Percentiles rank a stretch among this genome's conserved stretches.
Conservation (phyloP, 352 stramenopile species). For the Globisporangium carolinianum region DNA sequence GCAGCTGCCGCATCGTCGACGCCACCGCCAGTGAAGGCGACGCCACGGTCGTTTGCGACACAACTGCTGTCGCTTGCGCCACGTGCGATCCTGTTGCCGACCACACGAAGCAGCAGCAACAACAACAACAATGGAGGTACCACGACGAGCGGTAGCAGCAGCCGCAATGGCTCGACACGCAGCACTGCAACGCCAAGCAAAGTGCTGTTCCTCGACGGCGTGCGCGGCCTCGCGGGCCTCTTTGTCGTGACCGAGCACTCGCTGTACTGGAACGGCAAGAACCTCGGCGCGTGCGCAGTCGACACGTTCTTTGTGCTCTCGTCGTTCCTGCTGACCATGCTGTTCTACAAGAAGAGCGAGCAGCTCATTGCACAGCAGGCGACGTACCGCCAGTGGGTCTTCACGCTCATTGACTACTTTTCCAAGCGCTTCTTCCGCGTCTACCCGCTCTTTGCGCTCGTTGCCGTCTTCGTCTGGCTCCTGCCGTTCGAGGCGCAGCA, state of each 20-base stretch:
- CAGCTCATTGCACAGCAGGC: conserved; percentile 11
- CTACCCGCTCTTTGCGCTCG: conserved; percentile 39
- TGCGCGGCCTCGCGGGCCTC: conserved; percentile 10
- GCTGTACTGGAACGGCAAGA: conserved; percentile 8
- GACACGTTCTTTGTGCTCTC: conserved; percentile 22
- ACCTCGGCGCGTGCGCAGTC: conserved; percentile 12
- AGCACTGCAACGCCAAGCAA: neutral
- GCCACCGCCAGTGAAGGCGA: neutral
- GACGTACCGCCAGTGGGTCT: conserved; percentile 9
- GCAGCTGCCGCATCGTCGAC: neutral
- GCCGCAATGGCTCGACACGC: no score
- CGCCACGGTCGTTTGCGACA: neutral
- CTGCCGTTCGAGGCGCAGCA: conserved; percentile 24
- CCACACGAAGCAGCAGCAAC: neutral
- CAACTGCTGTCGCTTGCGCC: neutral
- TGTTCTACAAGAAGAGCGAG: conserved; percentile 15
- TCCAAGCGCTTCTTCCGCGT: conserved; percentile 46
- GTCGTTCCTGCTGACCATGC: conserved; percentile 17
- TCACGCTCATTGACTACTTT: conserved; percentile 29
- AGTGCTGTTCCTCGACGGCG: conserved; percentile 13
- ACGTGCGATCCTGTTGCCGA: neutral
- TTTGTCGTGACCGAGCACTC: conserved; percentile 18
- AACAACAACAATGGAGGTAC: no score
- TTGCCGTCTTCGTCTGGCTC: conserved; percentile 22
- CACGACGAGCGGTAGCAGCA: no score